Percentiles rank a stretch among this genome's conserved stretches.
These are phyloP conservation scores for Ustilaginoidea virens DNA, from an alignment of 2,329 filamentous ascomycete genomes.

Conservation along the genomic window DNA sequence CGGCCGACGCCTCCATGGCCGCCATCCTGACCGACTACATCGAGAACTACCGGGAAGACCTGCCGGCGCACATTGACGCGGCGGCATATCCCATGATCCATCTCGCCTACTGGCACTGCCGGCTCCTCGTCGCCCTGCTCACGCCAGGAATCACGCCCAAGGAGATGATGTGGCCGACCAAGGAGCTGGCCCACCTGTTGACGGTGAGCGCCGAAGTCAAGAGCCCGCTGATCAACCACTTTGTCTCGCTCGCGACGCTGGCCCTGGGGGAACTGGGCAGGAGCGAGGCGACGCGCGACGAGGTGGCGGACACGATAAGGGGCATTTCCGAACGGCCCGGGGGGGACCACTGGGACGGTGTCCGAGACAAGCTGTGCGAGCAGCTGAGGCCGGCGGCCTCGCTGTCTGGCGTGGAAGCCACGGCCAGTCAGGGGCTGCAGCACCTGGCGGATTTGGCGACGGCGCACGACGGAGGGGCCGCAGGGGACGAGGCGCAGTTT, in stretches of 20 bases:
- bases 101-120: constrained; percentile 55
- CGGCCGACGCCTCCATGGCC: constrained; percentile 18
- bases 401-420: constrained; percentile 16
- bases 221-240: constrained; percentile 53
- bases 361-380: constrained; percentile 28
- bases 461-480: constrained; percentile 20
- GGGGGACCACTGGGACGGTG: constrained; percentile 39
- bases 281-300: constrained; percentile 37
- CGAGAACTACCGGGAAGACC: constrained; percentile 49
- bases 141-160: constrained; percentile 37
- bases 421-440: constrained; percentile 39
- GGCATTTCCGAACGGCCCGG: constrained; percentile 39
- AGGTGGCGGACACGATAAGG: constrained; percentile 38
- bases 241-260: constrained; percentile 42
- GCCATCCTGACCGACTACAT: constrained; percentile 21
- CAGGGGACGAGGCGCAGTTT: constrained; percentile 15
- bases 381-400: constrained; percentile 19
- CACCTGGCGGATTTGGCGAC: constrained; percentile 43
- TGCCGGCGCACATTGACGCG: constrained; percentile 41
- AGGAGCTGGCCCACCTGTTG: constrained; percentile 42
- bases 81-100: constrained; percentile 40
- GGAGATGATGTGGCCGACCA: constrained; percentile 44
- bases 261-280: constrained; percentile 45
- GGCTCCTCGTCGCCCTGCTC: constrained; percentile 46
- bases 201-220: constrained; percentile 36